Evolutionary conservation across 1,284 basidiomycete species (phyloP).

Genomic region (Puccinia triticina): DNA sequence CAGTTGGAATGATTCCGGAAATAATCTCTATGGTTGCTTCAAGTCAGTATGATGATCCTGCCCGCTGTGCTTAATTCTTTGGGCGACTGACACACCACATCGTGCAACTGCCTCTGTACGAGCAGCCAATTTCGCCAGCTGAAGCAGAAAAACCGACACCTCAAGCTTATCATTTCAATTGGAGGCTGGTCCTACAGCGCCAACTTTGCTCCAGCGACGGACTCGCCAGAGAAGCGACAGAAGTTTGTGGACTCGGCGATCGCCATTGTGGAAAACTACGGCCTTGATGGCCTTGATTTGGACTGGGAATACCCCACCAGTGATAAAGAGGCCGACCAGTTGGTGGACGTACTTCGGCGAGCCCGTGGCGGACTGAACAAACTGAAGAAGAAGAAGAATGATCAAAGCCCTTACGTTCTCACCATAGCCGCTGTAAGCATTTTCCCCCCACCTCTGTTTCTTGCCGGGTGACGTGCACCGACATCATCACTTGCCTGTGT

Average conservation of each 20-base stretch:
- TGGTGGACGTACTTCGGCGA: constrained; percentile 33
- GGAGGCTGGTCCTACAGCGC: constrained; percentile 60
- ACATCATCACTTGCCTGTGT: constrained; percentile 8
- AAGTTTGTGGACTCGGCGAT: constrained; percentile 58
- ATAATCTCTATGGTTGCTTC: constrained; percentile 59
- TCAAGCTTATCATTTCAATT: constrained; percentile 60
- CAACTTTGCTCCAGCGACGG: constrained; percentile 58
- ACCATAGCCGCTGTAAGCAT: constrained; percentile 48
- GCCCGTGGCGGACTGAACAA: constrained; percentile 15
- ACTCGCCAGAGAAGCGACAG: constrained; percentile 54
- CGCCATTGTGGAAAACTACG: constrained; percentile 58
- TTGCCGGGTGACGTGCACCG: neutral
- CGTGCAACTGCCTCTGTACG: neutral
- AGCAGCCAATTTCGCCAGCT: constrained; percentile 54
- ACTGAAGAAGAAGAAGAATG: constrained; percentile 34
- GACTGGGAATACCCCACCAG: constrained; percentile 51
- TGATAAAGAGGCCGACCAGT: constrained; percentile 41
- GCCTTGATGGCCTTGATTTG: constrained; percentile 58
- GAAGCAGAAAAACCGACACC: constrained; percentile 58
- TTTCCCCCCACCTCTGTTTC: neutral
- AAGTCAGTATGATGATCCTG: constrained; percentile 53
- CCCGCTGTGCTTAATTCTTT: neutral
- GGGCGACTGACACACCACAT: neutral
- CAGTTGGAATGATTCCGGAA: constrained; percentile 57
- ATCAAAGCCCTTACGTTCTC: constrained; percentile 34